Evolutionary conservation across 2,329 filamentous ascomycete species (phyloP).

Genomic region (Zalaria sp.): DNA sequence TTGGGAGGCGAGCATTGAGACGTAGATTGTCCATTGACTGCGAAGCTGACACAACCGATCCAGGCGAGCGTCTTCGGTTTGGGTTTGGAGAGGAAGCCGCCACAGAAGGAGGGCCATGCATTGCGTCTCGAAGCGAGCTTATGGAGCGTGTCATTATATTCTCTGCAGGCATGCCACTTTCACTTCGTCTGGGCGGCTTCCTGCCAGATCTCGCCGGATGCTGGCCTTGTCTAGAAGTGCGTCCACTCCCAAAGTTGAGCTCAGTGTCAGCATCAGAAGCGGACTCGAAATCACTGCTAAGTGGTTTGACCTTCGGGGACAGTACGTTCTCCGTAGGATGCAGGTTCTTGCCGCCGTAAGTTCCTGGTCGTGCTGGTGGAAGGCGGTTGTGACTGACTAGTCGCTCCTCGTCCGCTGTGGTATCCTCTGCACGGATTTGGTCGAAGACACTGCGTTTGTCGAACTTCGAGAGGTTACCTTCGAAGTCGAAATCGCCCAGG

Average conservation of each 20-base stretch:
- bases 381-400: constrained; percentile 77
- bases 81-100: constrained; percentile 13
- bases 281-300: constrained; percentile 15
- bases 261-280: constrained; percentile 21
- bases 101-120: constrained; percentile 9
- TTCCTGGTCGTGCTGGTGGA: constrained; percentile 29
- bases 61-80: constrained; percentile 16
- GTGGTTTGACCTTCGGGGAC: constrained; percentile 32
- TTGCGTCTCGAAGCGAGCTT: constrained; percentile 21
- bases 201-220: constrained; percentile 23
- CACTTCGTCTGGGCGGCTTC: constrained; percentile 14
- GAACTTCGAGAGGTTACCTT: constrained; percentile 79
- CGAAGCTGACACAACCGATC: constrained; percentile 11
- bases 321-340: constrained; percentile 89
- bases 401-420: constrained; percentile 77
- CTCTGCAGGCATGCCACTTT: constrained; percentile 26
- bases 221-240: constrained; percentile 19
- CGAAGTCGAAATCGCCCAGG: constrained; percentile 89
- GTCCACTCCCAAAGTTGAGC: constrained; percentile 17
- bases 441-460: constrained; percentile 88
- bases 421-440: constrained; percentile 79
- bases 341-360: constrained; percentile 64
- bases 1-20: constrained; percentile 9
- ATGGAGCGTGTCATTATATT: constrained; percentile 15
- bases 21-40: constrained; percentile 5